Evolutionary conservation across 2,329 filamentous ascomycete species (phyloP), one percentile per base, ranked within the genome.

Genomic region (Cyclaneusma minus): DNA sequence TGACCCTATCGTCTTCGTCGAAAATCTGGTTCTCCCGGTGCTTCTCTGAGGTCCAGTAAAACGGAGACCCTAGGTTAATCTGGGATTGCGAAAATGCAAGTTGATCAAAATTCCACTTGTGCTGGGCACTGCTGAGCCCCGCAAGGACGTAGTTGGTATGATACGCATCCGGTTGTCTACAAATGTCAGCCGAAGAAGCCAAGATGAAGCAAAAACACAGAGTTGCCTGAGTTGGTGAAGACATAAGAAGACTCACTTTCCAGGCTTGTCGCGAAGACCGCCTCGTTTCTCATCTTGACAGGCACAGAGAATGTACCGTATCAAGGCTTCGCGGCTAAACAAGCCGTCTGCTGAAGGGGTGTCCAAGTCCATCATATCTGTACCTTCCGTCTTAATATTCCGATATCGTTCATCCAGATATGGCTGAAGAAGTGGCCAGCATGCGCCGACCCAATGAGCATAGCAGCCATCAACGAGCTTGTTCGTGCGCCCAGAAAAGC

Each of bases 391-490:
- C n/a, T 22, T 25, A 7, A 17, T n/a, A 4, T 13, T 35, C 27
- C 39, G 35, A 28, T 50, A 52, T 29, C 60, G 57, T 15, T 65
- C 68, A 38, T 66, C 64, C 31, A 89, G 55, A 29, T 75, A 75
- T 30, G 82, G 81, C 56, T 94, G 79, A 39, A 95, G 62, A 37
- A 98, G 55, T 23, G 87, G 77, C 82, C 85, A 98, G 56, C 85
- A 95, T 29, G 79, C 80, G 29, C 89, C 89, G 17, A 93, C 78
- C 89, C 89, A 98, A 53, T 94, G 87, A 48, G 82, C 92, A 57
- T 98, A 98, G 56, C 89, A 98, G 23, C 87, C 89, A 51, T 98
- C 89, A 16, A 95, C 89, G 16, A 98, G 65, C 56, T 98, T 98
- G 62, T 95, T 95, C 15, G 87, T 93, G 40, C 89, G 77, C 34